Evolutionary conservation across 2,329 filamentous ascomycete species (phyloP), one percentile per base, ranked within the genome.

Genomic region (Didymella pomorum): DNA sequence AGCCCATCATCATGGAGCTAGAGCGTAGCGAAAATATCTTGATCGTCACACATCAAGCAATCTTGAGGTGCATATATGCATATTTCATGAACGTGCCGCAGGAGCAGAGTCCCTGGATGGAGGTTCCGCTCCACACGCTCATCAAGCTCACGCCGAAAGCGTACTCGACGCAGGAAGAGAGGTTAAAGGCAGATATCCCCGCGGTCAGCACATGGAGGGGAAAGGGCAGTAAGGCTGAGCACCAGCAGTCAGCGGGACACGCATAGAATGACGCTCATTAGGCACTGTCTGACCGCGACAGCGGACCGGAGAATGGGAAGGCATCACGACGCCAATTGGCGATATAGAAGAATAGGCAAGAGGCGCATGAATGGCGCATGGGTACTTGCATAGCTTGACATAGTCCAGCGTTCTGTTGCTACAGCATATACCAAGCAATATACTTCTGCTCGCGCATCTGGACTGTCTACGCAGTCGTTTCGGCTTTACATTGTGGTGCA

Each of bases 1-100:
- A 99, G 75, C 95, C 95, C 62, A 99, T 99, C 79, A 99, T 99
- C 80, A 99, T 99, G 95, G 95, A 99, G 77, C 84, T 99, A 51
- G 95, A 99, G 79, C 87, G 95, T 62, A 92, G 89, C 68, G 95
- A 98, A 78, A 96, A 99, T 74, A 96, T 99, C 66, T 87, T 99
- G 60, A 98, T 99, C 68, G 93, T 99, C 61, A 98, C 95, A 3
- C 95, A 99, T 76, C 95, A 99, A 80, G 95, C 95, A 14, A 94
- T 99, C 31, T 83, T 99, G 62, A 88, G 95, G 59, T 99, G 95
- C 82, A 97, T 99, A 71, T 99, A 98, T 74, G 92, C 95, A 28
- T 99, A 99, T 79, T 99, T 98, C 78, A 97, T 97, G 90, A 96
- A 98, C 72, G 92, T 95, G 71, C 89, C 92, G 53, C 95, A 98